Conservation (phyloP, 257 asterid species). For the Solanum infundibuliforme region DNA sequence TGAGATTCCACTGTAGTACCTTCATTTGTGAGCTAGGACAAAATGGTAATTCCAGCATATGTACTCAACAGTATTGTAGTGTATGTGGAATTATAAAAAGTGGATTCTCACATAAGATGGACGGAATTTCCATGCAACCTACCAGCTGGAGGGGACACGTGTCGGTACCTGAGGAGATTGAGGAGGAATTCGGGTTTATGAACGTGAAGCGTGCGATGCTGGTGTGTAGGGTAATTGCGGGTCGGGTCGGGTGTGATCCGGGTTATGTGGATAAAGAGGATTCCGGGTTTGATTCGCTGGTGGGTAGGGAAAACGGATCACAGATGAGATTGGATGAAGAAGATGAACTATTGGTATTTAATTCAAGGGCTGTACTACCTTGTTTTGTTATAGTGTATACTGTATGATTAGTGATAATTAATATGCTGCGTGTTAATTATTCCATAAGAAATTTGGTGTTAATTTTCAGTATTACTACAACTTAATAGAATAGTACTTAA, state of each 20-base stretch:
- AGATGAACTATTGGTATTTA: conserved; percentile 68
- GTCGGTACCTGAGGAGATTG: conserved; percentile 66
- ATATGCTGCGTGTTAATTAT: background rate
- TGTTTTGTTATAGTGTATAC: conserved; percentile 80
- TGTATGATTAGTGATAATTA: conserved; percentile 10
- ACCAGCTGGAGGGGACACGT: conserved; percentile 73
- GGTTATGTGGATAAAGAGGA: conserved; percentile 29
- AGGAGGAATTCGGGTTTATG: conserved; percentile 82
- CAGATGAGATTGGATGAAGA: conserved; percentile 30
- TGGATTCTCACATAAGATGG: conserved; percentile 77
- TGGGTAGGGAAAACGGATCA: conserved; percentile 32
- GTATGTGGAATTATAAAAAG: conserved; percentile 54
- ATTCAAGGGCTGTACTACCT: conserved; percentile 87
- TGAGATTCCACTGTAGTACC: conserved; percentile 70
- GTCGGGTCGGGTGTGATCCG: conserved; percentile 58
- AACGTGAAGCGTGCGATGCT: conserved; percentile 60
- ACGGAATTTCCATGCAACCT: conserved; percentile 61
- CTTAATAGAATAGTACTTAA: background rate
- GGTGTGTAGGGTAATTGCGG: conserved; percentile 80
- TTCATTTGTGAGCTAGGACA: conserved; percentile 49
- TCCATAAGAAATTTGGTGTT: background rate
- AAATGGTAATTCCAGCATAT: conserved; percentile 27
- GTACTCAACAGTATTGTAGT: conserved; percentile 59
- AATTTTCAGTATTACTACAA: background rate
- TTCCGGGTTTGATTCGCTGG: conserved; percentile 57